Conservation (phyloP, 2,329 filamentous ascomycete genomes). For the Coniochaeta ligniaria region DNA sequence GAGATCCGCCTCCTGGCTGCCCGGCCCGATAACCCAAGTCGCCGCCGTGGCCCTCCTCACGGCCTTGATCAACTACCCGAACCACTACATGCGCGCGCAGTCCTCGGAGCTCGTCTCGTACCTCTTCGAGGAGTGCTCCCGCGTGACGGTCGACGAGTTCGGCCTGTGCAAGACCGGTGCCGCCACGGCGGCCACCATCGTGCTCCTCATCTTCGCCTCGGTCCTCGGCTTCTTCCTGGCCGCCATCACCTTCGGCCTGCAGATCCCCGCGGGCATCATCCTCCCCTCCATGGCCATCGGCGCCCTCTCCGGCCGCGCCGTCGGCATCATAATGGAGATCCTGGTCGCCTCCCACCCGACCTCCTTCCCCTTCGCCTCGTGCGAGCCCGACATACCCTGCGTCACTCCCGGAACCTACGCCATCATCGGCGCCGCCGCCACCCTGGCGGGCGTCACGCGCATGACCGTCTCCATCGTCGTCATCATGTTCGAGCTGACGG, state of each 20-base stretch:
- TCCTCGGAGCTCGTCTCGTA: slow-evolving; percentile 85
- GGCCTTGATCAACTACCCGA: slow-evolving; percentile 87
- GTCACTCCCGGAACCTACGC: slow-evolving; percentile 94
- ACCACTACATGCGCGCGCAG: slow-evolving; percentile 93
- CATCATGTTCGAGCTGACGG: slow-evolving; percentile 98
- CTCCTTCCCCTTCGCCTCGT: slow-evolving; percentile 72
- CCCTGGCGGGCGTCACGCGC: slow-evolving; percentile 86
- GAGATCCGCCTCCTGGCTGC: slow-evolving; percentile 56
- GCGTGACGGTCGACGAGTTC: slow-evolving; percentile 76
- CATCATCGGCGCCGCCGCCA: slow-evolving; percentile 89
- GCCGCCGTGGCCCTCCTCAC: slow-evolving; percentile 72
- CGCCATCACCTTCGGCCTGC: slow-evolving; percentile 83
- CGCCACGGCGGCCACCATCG: slow-evolving; percentile 73
- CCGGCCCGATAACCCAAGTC: slow-evolving; percentile 73
- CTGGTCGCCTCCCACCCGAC: slow-evolving; percentile 72
- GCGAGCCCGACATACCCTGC: slow-evolving; percentile 79
- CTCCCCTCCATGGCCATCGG: slow-evolving; percentile 95
- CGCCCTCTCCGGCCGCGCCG: slow-evolving; percentile 78
- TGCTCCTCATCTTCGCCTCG: slow-evolving; percentile 75
- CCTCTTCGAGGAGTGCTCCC: slow-evolving; percentile 84
- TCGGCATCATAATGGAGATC: slow-evolving; percentile 85
- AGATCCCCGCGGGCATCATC: slow-evolving; percentile 92
- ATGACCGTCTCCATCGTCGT: slow-evolving; percentile 98
- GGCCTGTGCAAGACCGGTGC: slow-evolving; percentile 84
- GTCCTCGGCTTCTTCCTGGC: slow-evolving; percentile 79